Evolutionary conservation across 352 stramenopile genomes (phyloP), one percentile per base, ranked within the genome.

Genomic region (Phytopythium mirpurense): DNA sequence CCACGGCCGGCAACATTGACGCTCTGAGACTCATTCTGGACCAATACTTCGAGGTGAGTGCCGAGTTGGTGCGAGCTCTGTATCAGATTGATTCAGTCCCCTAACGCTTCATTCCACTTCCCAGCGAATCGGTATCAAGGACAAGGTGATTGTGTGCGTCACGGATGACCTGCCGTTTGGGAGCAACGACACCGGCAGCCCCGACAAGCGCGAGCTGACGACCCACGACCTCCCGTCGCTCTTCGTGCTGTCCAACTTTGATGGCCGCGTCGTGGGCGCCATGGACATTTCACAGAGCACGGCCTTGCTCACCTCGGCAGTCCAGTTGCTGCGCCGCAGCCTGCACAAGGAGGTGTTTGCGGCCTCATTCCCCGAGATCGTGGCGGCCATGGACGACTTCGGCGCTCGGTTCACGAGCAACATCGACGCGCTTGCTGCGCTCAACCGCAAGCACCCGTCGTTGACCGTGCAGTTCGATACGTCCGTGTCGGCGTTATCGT

Each of bases 111-210:
- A 52, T 9, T 54, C 32, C 37, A 3, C 29, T 5, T 26, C 16
- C 9, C 42, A 82, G 59, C 70, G 72, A 23, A 58, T 82, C 15
- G 66, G 65, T 2, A 75, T 90, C 54, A 90, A 88, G 50, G 78
- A 93, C 57, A 93, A 93, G 57, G 63, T 88, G 2, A 68, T 90
- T 26, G 72, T 74, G 5, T 78, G 75, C 27, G 61, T 90, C 16
- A 74, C 74, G 14, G 78, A 86, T 35, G 68, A 78, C 27, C 38
- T 90, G 12, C 73, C 74, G 24, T 63, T 68, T 32, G 68, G 68
- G 16, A 48, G 67, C 27, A 57, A 24, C 48, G 48, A 44, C 4
- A 10, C n/a, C 8, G 54, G 59, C 5, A 8, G 23, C 41, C 7
- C 34, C 12, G 55, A 54, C 9, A 60, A 60, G 9, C 47, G 58